A percentile compares a stretch with the other conserved stretches of the same genome.
phyloP scores from a whole-genome alignment of 2,329 filamentous ascomycete genomes.

The Zymoseptoria pseudotritici region DNA sequence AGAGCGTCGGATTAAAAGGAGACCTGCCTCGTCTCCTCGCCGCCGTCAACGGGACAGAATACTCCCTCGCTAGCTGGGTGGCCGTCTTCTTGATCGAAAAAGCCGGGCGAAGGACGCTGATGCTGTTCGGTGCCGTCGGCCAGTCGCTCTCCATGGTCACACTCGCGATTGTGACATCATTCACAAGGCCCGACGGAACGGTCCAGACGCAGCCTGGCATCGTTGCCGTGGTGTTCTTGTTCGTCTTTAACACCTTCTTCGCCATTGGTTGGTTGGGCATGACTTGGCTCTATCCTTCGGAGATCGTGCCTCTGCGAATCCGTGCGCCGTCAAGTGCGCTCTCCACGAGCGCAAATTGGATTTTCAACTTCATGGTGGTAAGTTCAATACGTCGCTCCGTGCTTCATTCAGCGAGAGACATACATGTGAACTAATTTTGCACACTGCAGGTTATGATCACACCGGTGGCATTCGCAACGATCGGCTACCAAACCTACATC shows the following conservation, averaged over 20 bases:
- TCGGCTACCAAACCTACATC: constrained; percentile 37
- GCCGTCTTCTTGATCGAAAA: constrained; percentile 45
- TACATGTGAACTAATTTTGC: background rate
- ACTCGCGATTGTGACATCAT: constrained; percentile 21
- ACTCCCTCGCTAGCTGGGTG: constrained; percentile 44
- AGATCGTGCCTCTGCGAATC: constrained; percentile 30
- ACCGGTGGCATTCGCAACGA: constrained; percentile 49
- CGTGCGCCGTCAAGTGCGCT: constrained; percentile 30
- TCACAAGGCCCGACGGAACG: background rate
- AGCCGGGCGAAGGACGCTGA: constrained; percentile 55
- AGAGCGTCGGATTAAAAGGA: constrained; percentile 44
- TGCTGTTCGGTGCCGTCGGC: constrained; percentile 56
- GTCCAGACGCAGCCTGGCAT: constrained; percentile 25
- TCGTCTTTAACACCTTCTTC: constrained; percentile 33
- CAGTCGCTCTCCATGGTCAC: constrained; percentile 25
- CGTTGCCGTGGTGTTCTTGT: constrained; percentile 31
- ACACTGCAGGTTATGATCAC: constrained; percentile 47
- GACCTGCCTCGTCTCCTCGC: constrained; percentile 45
- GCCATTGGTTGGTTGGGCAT: constrained; percentile 30
- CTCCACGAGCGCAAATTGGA: constrained; percentile 37
- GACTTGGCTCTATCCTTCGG: constrained; percentile 27
- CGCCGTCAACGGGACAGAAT: constrained; percentile 48
- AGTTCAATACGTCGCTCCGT: background rate
- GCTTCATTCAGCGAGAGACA: constrained; percentile 18
- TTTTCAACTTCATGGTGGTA: constrained; percentile 17